Evolutionary conservation across 2,329 filamentous ascomycete genomes (phyloP).

Genomic region (Aspergillus tanneri): DNA sequence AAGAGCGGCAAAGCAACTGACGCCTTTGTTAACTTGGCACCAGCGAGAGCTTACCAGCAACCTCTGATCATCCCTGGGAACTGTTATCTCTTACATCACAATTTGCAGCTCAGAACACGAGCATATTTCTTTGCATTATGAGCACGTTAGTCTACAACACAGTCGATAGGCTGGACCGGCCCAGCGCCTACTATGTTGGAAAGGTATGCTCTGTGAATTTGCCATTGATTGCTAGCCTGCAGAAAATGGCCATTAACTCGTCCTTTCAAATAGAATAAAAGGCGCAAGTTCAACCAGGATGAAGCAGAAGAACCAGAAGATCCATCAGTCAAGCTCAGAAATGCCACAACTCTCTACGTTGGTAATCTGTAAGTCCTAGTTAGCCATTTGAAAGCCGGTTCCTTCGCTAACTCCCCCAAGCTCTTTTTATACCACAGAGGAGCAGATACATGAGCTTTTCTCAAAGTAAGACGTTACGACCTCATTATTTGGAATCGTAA

Average conservation of each 20-base stretch:
- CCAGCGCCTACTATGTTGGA: slow-evolving; percentile 87
- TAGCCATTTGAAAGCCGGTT: neutral
- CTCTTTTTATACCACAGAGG: slow-evolving; percentile 97
- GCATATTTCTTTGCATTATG: slow-evolving; percentile 26
- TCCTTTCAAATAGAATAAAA: slow-evolving; percentile 64
- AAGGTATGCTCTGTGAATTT: slow-evolving; percentile 55
- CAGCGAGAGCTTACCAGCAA: too few relatives aligned
- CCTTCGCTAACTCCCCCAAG: slow-evolving; percentile 43
- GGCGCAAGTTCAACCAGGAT: slow-evolving; percentile 62
- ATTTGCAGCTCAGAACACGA: too few relatives aligned
- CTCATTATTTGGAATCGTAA: neutral
- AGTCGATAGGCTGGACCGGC: slow-evolving; percentile 87
- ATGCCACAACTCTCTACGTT: slow-evolving; percentile 94
- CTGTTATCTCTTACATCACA: too few relatives aligned
- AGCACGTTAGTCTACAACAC: slow-evolving; percentile 51
- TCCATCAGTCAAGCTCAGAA: slow-evolving; percentile 73
- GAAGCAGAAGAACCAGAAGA: slow-evolving; percentile 59
- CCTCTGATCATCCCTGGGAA: too few relatives aligned
- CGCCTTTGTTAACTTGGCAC: too few relatives aligned
- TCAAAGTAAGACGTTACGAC: slow-evolving; percentile 61
- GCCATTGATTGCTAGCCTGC: neutral
- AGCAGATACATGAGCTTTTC: slow-evolving; percentile 97
- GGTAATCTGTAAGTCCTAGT: slow-evolving; percentile 77
- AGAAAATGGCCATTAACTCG: slow-evolving; percentile 4
- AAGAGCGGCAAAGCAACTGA: slow-evolving; percentile 18